A percentile compares a stretch with the other conserved stretches of the same genome.
These are phyloP conservation scores for Cadophora sp. DNA, from an alignment of 2,329 filamentous ascomycete genomes.

Conservation along the genomic window DNA sequence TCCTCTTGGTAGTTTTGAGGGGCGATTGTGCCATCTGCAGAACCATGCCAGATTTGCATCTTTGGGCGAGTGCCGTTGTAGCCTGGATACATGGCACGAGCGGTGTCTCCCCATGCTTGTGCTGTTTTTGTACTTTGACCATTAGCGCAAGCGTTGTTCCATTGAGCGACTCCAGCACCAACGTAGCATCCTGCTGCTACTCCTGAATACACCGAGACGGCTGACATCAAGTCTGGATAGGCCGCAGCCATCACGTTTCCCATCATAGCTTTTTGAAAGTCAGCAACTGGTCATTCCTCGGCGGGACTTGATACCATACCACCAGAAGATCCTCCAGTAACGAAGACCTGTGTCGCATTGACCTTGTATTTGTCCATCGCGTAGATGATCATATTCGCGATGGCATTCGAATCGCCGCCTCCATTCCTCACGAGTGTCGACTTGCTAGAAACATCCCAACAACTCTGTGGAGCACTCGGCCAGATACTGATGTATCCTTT, in stretches of 20 bases:
- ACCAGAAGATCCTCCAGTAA: conserved; percentile 56
- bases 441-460: conserved; percentile 64
- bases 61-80: conserved; percentile 44
- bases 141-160: conserved; percentile 59
- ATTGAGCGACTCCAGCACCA: conserved; percentile 51
- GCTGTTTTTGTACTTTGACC: conserved; percentile 41
- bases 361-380: conserved; percentile 56
- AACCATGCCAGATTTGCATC: conserved; percentile 44
- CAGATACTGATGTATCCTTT: conserved; percentile 67
- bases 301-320: conserved; percentile 41
- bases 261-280: conserved; percentile 50
- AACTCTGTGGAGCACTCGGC: conserved; percentile 59
- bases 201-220: conserved; percentile 52
- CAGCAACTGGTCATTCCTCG: neutral
- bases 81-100: conserved; percentile 47
- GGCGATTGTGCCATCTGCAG: conserved; percentile 47
- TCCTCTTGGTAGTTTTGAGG: conserved; percentile 51
- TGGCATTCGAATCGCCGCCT: conserved; percentile 60
- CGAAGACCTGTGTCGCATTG: conserved; percentile 58
- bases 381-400: conserved; percentile 65
- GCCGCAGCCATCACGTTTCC: conserved; percentile 54
- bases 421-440: conserved; percentile 57
- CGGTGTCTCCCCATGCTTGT: conserved; percentile 56
- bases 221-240: conserved; percentile 52
- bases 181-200: conserved; percentile 52